Conservation (phyloP, 2,329 filamentous ascomycete genomes). For the Penicillium sp. region DNA sequence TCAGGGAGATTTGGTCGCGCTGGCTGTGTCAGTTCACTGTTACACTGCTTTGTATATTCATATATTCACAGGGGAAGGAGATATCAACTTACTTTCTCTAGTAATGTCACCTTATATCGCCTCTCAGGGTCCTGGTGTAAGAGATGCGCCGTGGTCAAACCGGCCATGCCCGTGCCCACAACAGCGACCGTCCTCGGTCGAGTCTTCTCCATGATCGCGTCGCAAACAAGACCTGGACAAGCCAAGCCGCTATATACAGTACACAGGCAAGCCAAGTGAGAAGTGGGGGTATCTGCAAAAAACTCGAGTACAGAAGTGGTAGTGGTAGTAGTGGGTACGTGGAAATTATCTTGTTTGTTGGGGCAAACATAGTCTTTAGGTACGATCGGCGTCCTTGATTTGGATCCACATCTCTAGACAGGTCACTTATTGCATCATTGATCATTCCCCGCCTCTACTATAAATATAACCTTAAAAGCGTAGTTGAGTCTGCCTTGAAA, state of each 20-base stretch:
- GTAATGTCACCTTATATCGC: constrained; percentile 43
- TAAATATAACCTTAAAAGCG: too few species aligned
- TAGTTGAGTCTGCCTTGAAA: neutral
- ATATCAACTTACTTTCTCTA: constrained; percentile 40
- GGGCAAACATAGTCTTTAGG: neutral
- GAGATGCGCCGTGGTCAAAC: constrained; percentile 45
- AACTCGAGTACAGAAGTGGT: neutral
- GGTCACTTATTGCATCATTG: too few species aligned
- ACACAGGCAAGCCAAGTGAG: neutral
- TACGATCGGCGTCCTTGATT: neutral
- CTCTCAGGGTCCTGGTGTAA: constrained; percentile 38
- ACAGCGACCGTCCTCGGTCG: constrained; percentile 38
- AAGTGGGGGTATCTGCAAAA: neutral
- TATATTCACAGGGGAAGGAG: neutral
- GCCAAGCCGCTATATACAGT: neutral
- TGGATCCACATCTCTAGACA: neutral
- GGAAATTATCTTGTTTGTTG: constrained; percentile 1
- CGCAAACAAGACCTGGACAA: neutral
- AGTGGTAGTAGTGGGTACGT: constrained; percentile 1
- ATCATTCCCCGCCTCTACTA: neutral
- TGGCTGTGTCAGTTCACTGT: constrained; percentile 15
- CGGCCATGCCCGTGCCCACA: constrained; percentile 49
- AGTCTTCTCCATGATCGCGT: constrained; percentile 1
- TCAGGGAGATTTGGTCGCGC: constrained; percentile 44
- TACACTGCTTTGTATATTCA: neutral